Base-by-base conservation (phyloP, 2,329 filamentous ascomycete genomes). In the Hymenoscyphus infarciens region DNA sequence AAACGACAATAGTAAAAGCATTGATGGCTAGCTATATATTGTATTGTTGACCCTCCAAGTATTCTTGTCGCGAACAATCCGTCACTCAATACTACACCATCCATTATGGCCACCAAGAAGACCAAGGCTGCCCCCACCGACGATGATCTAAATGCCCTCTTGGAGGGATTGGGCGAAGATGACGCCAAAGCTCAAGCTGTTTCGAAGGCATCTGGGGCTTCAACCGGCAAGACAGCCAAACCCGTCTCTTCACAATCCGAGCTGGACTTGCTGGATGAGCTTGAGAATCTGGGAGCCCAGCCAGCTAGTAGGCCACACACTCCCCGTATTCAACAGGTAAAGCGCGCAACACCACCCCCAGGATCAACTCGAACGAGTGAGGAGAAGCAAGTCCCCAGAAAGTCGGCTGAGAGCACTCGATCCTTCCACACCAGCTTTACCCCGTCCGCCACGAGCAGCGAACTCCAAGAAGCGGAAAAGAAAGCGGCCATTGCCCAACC, bases 251-350 rank as follows among this genome's bases (percentile, higher is more conserved):
- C 72, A 11, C 72, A 74, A 55, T 64, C 69, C 53, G 73, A 88
- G 71, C 83, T 91, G 70, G 92, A 97, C 74, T 86, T 94, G 22
- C 57, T 60, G 25, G 45, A 60, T 66, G 93, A 97, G 71, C 85
- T 98, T 65, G 91, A 96, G 75, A 87, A 88, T 70, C 68, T 74
- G 25, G 91, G 86, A 71, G 82, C 85, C 60, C 87, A 90, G 72
- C 83, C 90, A 35, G 73, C 80, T 65, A 87, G 87, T 67, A 87
- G 93, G 56, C 91, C 94, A 16, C 88, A 91, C 71, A 98, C 94
- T 1, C 95, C 94, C 45, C 89, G 91, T 69, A 75, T 86, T 73
- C 83, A 85, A 69, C 57, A 68, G 22, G 81, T 83, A 54, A 85
- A 83, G 64, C 81, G 80, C 55, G 77, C 80, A 59, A 79, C 81